Percentiles rank a stretch among this genome's conserved stretches.
phyloP scores from a whole-genome alignment of 1,284 basidiomycete species.

The Rhodotorula sp. region DNA sequence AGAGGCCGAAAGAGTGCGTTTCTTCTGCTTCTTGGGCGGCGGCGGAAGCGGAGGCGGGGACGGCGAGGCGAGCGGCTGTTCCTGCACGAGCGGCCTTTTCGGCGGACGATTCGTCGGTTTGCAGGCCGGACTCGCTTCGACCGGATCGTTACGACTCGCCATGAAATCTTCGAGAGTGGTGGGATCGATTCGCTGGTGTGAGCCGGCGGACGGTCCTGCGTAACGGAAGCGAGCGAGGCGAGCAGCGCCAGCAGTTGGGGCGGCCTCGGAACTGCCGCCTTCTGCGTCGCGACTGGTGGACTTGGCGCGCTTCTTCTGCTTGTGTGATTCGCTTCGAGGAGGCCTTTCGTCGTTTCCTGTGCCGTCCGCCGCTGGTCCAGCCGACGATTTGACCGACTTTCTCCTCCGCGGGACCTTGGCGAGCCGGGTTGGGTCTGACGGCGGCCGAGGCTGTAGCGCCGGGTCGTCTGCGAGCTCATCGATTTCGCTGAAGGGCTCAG shows the following conservation, averaged over 20 bases:
- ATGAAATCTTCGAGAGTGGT: not conserved
- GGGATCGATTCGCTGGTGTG: not conserved
- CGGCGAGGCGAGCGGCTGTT: not conserved
- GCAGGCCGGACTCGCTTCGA: no score
- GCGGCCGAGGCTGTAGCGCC: not conserved
- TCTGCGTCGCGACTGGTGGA: no score
- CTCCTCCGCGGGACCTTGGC: not conserved
- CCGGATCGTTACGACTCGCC: not conserved
- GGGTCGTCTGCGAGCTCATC: slow-evolving; percentile 11
- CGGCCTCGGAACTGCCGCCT: not conserved
- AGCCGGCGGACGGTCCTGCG: not conserved
- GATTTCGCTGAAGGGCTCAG: not conserved
- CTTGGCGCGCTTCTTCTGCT: no score
- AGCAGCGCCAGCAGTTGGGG: not conserved
- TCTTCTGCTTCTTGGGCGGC: no score
- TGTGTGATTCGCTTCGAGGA: no score
- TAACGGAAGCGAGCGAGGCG: slow-evolving; percentile 6
- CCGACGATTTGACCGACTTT: not conserved
- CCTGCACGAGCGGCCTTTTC: not conserved
- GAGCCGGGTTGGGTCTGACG: not conserved
- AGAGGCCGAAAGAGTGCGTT: no score
- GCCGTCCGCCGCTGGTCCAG: not conserved
- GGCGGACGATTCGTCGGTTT: not conserved
- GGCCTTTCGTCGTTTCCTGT: not conserved
- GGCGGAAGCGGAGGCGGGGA: no score